Evolutionary conservation across 495 filamentous ascomycete genomes (phyloP).

Genomic region (Aspergillus mulundensis): DNA sequence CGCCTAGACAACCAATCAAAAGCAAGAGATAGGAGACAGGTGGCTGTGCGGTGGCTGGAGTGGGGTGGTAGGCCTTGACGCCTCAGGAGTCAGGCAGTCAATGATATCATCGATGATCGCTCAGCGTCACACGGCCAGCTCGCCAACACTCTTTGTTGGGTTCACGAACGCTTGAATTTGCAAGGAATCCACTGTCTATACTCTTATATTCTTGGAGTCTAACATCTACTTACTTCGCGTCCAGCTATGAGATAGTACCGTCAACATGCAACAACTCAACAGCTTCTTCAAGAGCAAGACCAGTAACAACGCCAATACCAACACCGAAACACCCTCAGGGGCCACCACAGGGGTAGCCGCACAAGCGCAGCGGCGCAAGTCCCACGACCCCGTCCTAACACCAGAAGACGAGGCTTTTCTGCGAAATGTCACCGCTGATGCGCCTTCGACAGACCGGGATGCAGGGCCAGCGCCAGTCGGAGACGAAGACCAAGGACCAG

Average conservation of each 20-base stretch:
- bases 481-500: neutral
- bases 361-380: constrained; percentile 26
- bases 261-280: constrained; percentile 41
- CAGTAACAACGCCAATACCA: neutral
- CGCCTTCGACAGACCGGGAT: neutral
- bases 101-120: constrained; percentile 1
- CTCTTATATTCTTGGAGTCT: too few relatives aligned
- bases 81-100: neutral
- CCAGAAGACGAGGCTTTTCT: constrained; percentile 55
- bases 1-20: neutral
- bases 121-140: neutral
- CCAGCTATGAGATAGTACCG: neutral
- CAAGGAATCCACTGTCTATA: too few relatives aligned
- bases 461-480: neutral
- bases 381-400: constrained; percentile 47
- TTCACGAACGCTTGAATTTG: too few relatives aligned
- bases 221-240: too few relatives aligned
- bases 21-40: neutral
- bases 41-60: constrained; percentile 2
- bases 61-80: neutral
- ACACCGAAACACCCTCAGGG: neutral
- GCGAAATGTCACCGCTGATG: constrained; percentile 40
- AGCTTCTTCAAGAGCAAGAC: constrained; percentile 37
- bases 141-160: too few relatives aligned
- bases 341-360: too few relatives aligned